phyloP scores from a whole-genome alignment of 1,139 yeast species.

The Taiozyma onychis region DNA sequence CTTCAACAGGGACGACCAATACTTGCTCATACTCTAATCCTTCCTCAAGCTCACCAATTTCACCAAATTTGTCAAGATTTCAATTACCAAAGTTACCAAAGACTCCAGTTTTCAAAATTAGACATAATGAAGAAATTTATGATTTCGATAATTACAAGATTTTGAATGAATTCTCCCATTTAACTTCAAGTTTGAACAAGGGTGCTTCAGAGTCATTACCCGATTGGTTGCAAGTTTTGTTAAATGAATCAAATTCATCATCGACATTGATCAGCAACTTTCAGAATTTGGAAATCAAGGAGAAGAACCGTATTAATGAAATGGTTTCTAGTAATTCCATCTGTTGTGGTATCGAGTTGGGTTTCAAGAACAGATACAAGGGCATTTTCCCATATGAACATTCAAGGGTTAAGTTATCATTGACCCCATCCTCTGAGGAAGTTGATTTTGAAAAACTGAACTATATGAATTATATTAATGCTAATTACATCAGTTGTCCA shows the following conservation, averaged over 20 bases:
- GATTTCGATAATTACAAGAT: constrained; percentile 28
- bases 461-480: constrained; percentile 44
- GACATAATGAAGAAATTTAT: constrained; percentile 40
- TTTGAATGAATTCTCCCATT: constrained; percentile 21
- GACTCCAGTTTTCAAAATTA: constrained; percentile 32
- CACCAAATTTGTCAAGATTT: constrained; percentile 33
- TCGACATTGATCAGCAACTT: constrained; percentile 30
- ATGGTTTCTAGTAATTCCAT: constrained; percentile 33
- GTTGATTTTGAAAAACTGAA: constrained; percentile 1
- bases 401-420: constrained; percentile 49
- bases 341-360: constrained; percentile 71
- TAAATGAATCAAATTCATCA: constrained; percentile 18
- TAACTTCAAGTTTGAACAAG: constrained; percentile 12
- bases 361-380: constrained; percentile 70
- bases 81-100: constrained; percentile 27
- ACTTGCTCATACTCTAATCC: constrained; percentile 1
- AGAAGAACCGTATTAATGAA: constrained; percentile 34
- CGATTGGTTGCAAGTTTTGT: constrained; percentile 31
- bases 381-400: constrained; percentile 80
- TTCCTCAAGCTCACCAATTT: constrained; percentile 17
- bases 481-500: constrained; percentile 40
- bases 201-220: constrained; percentile 27
- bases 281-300: constrained; percentile 34
- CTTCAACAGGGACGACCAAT: constrained; percentile 1
- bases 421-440: constrained; percentile 17